phyloP scores from a whole-genome alignment of 441 rosid genomes.

The Raphanus hybrid region DNA sequence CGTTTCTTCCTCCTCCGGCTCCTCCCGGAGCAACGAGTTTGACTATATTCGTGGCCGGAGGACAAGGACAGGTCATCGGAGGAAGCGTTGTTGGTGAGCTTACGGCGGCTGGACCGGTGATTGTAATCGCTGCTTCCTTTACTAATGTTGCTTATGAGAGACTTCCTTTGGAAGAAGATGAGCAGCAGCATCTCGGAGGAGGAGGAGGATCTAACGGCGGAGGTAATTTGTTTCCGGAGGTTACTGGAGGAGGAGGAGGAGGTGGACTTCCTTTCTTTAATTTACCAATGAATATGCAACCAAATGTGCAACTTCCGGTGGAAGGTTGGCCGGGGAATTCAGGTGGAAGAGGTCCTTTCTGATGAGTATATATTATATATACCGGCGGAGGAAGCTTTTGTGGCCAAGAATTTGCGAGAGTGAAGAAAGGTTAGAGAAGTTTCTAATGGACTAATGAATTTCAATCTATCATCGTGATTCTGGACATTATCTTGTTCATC shows the following conservation, averaged over 20 bases:
- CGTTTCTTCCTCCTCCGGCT: constrained; percentile 95
- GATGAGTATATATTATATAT: constrained; percentile 41
- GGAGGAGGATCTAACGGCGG: constrained; percentile 52
- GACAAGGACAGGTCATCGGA: constrained; percentile 94
- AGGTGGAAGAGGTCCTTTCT: constrained; percentile 70
- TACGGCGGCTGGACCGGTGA: constrained; percentile 89
- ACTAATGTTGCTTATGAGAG: constrained; percentile 96
- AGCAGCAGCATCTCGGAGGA: constrained; percentile 58
- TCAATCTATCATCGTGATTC: constrained; percentile 34
- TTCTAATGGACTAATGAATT: constrained; percentile 38
- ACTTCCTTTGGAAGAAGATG: constrained; percentile 90
- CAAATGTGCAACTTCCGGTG: constrained; percentile 78
- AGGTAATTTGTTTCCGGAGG: constrained; percentile 64
- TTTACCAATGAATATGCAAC: constrained; percentile 71
- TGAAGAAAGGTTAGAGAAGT: constrained; percentile 44
- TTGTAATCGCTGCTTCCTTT: constrained; percentile 88
- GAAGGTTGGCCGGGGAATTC: constrained; percentile 88
- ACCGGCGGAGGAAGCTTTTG: constrained; percentile 37
- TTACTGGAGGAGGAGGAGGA: constrained; percentile 43
- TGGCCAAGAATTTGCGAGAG: constrained; percentile 34
- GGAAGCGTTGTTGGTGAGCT: constrained; percentile 96
- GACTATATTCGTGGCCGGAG: constrained; percentile 85
- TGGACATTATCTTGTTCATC: constrained; percentile 39
- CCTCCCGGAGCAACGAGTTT: constrained; percentile 97
- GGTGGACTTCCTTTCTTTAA: constrained; percentile 87